Evolutionary conservation across 352 stramenopile genomes (phyloP).

Genomic region (Sclerospora graminicola): DNA sequence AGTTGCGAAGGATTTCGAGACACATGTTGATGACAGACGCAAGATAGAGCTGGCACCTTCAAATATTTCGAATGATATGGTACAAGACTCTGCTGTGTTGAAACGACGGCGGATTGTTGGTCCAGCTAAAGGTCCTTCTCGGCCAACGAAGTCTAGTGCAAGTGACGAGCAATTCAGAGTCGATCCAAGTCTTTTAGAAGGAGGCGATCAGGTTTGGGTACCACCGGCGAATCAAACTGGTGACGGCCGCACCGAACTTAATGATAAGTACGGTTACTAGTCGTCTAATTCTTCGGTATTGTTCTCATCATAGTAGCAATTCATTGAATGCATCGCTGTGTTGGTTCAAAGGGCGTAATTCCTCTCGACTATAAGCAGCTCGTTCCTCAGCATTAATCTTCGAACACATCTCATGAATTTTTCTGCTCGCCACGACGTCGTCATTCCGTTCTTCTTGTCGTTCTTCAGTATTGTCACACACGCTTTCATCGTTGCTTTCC

Average conservation of each 20-base stretch:
- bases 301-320: constrained; percentile 7
- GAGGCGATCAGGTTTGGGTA: constrained; percentile 70
- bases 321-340: constrained; percentile 6
- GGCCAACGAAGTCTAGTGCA: neutral
- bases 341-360: neutral
- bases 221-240: constrained; percentile 72
- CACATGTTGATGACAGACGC: neutral
- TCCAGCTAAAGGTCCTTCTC: constrained; percentile 17
- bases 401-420: constrained; percentile 24
- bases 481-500: neutral
- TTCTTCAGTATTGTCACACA: neutral
- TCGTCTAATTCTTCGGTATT: neutral
- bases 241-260: constrained; percentile 71
- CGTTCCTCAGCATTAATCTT: constrained; percentile 28
- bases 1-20: neutral
- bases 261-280: constrained; percentile 81
- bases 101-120: constrained; percentile 37
- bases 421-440: neutral
- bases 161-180: neutral
- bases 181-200: constrained; percentile 38
- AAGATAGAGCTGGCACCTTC: constrained; percentile 1
- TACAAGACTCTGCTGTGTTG: neutral
- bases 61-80: neutral
- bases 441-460: neutral
- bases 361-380: neutral